Evolutionary conservation across 2,329 filamentous ascomycete species (phyloP).

Genomic region (Ophiostoma angusticollis): DNA sequence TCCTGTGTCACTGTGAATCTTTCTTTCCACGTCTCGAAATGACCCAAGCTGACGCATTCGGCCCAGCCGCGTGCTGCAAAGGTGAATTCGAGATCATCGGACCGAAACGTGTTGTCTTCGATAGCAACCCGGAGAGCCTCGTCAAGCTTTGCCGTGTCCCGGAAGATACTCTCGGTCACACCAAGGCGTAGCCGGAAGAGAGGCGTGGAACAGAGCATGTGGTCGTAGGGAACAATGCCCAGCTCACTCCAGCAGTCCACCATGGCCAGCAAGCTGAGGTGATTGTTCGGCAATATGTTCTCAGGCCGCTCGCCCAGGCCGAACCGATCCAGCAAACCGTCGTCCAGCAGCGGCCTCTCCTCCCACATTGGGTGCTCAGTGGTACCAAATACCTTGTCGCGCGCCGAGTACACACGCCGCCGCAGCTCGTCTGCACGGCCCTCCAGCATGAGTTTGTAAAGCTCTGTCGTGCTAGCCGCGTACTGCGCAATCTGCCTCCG

Average conservation of each 20-base stretch:
- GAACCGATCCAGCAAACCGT: conserved; percentile 79
- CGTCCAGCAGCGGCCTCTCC: conserved; percentile 58
- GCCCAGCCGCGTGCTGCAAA: conserved; percentile 95
- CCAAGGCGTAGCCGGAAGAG: conserved; percentile 93
- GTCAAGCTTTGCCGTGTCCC: conserved; percentile 65
- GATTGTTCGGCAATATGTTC: conserved; percentile 63
- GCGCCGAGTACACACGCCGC: conserved; percentile 49
- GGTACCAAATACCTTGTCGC: conserved; percentile 59
- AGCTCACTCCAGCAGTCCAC: conserved; percentile 97
- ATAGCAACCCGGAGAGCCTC: conserved; percentile 78
- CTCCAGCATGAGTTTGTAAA: conserved; percentile 94
- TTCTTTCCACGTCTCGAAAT: conserved; percentile 87
- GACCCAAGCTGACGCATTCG: conserved; percentile 78
- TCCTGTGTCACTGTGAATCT: conserved; percentile 80
- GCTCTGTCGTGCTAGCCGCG: conserved; percentile 77
- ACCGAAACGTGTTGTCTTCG: conserved; percentile 82
- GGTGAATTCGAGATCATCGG: conserved; percentile 92
- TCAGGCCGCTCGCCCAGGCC: conserved; percentile 55
- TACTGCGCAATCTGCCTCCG: conserved; percentile 91
- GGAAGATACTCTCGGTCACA: conserved; percentile 93
- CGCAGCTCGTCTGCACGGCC: conserved; percentile 66
- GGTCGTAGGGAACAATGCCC: conserved; percentile 90
- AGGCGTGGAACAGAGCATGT: conserved; percentile 98
- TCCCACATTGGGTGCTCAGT: conserved; percentile 52
- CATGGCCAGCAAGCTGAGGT: conserved; percentile 86